phyloP scores from a whole-genome alignment of 2,329 filamentous ascomycete genomes.

The Phialophora expanda region DNA sequence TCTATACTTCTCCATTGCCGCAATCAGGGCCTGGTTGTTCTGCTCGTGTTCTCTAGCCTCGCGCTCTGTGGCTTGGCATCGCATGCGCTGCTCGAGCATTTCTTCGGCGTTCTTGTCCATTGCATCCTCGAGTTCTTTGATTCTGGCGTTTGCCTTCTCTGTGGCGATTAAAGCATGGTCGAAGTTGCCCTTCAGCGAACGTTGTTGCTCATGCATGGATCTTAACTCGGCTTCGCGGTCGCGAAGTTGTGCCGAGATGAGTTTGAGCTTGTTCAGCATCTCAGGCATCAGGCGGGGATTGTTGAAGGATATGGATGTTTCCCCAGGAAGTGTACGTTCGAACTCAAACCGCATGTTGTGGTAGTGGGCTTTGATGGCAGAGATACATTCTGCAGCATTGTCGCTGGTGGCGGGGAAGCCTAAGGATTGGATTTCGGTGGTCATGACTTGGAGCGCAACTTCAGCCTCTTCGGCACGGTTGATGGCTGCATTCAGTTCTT shows the following conservation, averaged over 20 bases:
- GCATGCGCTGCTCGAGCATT: conserved; percentile 52
- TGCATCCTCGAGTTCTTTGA: conserved; percentile 47
- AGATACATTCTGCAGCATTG: conserved; percentile 43
- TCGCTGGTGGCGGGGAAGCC: conserved; percentile 47
- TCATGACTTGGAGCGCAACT: conserved; percentile 45
- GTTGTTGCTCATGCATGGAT: conserved; percentile 47
- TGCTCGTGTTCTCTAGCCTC: conserved; percentile 49
- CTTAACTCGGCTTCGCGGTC: conserved; percentile 46
- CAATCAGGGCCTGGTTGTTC: conserved; percentile 50
- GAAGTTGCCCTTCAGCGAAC: conserved; percentile 52
- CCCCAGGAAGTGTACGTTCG: conserved; percentile 52
- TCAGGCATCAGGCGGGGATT: conserved; percentile 49
- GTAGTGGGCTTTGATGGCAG: conserved; percentile 48
- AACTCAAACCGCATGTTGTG: conserved; percentile 52
- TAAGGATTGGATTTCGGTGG: conserved; percentile 46
- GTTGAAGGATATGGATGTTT: conserved; percentile 48
- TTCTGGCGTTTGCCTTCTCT: conserved; percentile 47
- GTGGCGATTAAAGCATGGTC: conserved; percentile 48
- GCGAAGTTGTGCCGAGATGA: conserved; percentile 41
- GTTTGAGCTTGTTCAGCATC: conserved; percentile 48
- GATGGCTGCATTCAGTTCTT: conserved; percentile 46
- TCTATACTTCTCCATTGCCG: conserved; percentile 52
- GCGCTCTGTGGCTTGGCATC: conserved; percentile 50
- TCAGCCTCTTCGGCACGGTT: conserved; percentile 48
- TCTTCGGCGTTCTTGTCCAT: conserved; percentile 52